Evolutionary conservation across 768 basidiomycete genomes (phyloP).

Genomic region (Leucocoprinus leucothites): DNA sequence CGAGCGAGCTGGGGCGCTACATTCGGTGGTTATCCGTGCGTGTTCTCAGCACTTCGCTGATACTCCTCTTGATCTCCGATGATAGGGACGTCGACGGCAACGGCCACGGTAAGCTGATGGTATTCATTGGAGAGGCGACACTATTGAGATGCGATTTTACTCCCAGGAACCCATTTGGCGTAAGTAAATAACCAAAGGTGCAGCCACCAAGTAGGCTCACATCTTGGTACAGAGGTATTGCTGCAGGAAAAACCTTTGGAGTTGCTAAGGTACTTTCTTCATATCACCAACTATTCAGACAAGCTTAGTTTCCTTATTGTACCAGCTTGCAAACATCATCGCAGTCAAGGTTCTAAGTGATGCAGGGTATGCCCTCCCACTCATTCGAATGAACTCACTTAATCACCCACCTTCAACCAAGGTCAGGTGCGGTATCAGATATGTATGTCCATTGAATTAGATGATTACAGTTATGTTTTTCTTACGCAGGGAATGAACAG

Average conservation of each 20-base stretch:
- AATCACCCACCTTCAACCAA: background rate
- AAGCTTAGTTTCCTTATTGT: background rate
- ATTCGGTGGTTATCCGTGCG: conserved; percentile 18
- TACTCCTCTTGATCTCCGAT: too few species aligned
- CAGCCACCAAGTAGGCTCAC: background rate
- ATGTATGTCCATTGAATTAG: background rate
- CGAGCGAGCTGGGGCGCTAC: conserved; percentile 17
- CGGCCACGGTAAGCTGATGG: background rate
- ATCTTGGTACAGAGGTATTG: conserved; percentile 8
- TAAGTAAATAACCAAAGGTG: background rate
- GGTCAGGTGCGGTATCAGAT: background rate
- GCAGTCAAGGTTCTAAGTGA: conserved; percentile 38
- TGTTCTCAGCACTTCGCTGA: background rate
- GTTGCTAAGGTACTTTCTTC: conserved; percentile 16
- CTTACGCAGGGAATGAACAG: background rate
- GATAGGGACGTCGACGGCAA: background rate
- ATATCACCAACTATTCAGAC: too few species aligned
- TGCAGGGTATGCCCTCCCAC: conserved; percentile 18
- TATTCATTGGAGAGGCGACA: background rate
- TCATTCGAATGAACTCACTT: background rate
- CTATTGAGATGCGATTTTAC: background rate
- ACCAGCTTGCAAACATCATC: conserved; percentile 26
- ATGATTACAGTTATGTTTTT: too few species aligned
- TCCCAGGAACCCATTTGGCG: background rate
- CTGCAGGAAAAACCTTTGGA: conserved; percentile 15